These are phyloP conservation scores for Rhodotorula toruloides DNA, from an alignment of 768 basidiomycete species.

Conservation along the genomic window DNA sequence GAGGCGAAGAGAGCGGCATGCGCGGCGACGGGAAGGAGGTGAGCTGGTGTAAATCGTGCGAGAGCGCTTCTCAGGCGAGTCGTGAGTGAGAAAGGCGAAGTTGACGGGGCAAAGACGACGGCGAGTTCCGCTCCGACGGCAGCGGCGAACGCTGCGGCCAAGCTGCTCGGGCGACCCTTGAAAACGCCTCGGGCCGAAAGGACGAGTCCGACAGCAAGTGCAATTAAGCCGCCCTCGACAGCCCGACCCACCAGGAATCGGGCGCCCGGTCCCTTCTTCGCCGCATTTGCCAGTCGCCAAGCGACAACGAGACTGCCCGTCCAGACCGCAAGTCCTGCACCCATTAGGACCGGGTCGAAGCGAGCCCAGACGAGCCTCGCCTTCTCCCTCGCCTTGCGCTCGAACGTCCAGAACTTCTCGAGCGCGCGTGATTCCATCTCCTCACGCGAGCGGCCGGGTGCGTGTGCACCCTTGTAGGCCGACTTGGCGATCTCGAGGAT, in stretches of 20 bases:
- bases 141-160: slow-evolving; percentile 9
- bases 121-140: slow-evolving; percentile 19
- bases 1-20: slow-evolving; percentile 76
- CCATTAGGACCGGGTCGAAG: slow-evolving; percentile 76
- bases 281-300: not conserved
- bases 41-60: slow-evolving; percentile 3
- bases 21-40: slow-evolving; percentile 54
- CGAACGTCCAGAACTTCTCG: slow-evolving; percentile 52
- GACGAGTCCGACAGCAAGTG: not conserved
- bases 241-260: slow-evolving; percentile 27
- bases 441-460: slow-evolving; percentile 15
- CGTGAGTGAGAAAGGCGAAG: not conserved
- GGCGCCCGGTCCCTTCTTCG: slow-evolving; percentile 15
- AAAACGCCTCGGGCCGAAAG: slow-evolving; percentile 3
- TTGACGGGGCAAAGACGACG: slow-evolving; percentile 8
- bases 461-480: slow-evolving; percentile 32
- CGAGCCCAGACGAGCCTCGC: slow-evolving; percentile 92
- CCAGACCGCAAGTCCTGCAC: slow-evolving; percentile 63
- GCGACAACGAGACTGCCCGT: slow-evolving; percentile 19
- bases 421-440: slow-evolving; percentile 38
- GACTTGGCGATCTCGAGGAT: slow-evolving; percentile 33
- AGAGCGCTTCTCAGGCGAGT: not conserved
- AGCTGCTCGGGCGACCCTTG: slow-evolving; percentile 3
- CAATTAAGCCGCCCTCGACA: slow-evolving; percentile 28
- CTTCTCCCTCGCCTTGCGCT: slow-evolving; percentile 58